These are phyloP conservation scores for Crithidia acanthocephali DNA, from an alignment of 208 protist genomes.

Conservation along the genomic window DNA sequence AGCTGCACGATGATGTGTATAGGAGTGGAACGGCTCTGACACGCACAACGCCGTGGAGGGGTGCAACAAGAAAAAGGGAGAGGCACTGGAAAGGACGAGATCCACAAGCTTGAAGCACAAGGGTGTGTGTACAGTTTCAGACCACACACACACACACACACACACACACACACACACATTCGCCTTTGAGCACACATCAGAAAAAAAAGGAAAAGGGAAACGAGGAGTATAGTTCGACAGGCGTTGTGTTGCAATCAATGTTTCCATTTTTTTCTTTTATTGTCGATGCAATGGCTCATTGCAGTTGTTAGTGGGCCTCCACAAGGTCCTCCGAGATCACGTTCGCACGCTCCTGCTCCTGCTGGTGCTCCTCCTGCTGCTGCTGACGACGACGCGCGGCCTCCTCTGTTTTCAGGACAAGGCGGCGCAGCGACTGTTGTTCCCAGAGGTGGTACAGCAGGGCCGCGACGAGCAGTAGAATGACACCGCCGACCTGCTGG, in stretches of 20 bases:
- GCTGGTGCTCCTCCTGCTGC: conserved; percentile 7
- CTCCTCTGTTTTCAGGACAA: conserved; percentile 34
- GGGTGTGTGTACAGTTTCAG: too few relatives aligned
- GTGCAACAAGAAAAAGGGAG: background rate
- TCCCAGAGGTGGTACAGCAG: conserved; percentile 84
- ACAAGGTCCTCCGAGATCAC: background rate
- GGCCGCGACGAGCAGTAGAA: conserved; percentile 63
- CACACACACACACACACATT: too few relatives aligned
- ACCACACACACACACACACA: too few relatives aligned
- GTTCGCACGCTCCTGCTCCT: background rate
- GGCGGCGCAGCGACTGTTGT: conserved; percentile 51
- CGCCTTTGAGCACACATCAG: too few relatives aligned
- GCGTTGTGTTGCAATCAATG: too few relatives aligned
- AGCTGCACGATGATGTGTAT: background rate
- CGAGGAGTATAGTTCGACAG: too few relatives aligned
- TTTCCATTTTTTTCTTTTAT: too few relatives aligned
- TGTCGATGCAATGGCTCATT: too few relatives aligned
- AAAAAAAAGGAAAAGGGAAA: too few relatives aligned
- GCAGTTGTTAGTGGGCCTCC: background rate
- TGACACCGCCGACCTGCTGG: conserved; percentile 74
- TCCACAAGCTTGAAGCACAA: too few relatives aligned
- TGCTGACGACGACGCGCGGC: conserved; percentile 7
- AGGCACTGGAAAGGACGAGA: too few relatives aligned
- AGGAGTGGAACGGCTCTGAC: background rate
- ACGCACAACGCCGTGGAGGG: background rate